Evolutionary conservation across 192 early-diverging fungal genomes (phyloP).

Genomic region (Coemansia sp.): DNA sequence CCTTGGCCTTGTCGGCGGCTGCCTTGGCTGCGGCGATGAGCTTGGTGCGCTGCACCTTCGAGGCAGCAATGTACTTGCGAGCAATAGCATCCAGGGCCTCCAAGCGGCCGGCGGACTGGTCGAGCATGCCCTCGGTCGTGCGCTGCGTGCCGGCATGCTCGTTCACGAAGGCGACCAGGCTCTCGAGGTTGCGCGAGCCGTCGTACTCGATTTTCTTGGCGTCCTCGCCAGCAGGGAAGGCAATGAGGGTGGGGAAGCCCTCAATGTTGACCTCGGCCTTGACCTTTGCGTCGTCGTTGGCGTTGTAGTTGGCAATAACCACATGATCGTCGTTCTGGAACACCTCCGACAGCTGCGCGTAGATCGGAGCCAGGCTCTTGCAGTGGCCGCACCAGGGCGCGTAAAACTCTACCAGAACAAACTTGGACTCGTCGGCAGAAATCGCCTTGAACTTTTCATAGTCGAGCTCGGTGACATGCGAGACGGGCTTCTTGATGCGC

Average conservation of each 20-base stretch:
- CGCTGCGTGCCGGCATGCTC: conserved; percentile 80
- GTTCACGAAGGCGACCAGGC: conserved; percentile 85
- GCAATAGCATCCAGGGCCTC: conserved; percentile 41
- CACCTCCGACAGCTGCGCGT: conserved; percentile 83
- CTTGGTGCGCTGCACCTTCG: conserved; percentile 49
- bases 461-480: conserved; percentile 72
- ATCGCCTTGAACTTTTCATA: conserved; percentile 76
- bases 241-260: conserved; percentile 92
- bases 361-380: conserved; percentile 82
- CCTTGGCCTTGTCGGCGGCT: conserved; percentile 52
- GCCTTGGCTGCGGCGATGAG: conserved; percentile 54
- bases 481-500: conserved; percentile 70
- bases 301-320: conserved; percentile 91
- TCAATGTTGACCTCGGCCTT: conserved; percentile 66
- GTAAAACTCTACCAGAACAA: conserved; percentile 91
- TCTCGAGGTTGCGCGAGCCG: conserved; percentile 68
- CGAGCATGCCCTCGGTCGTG: conserved; percentile 71
- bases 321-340: conserved; percentile 81
- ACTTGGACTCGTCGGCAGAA: conserved; percentile 71
- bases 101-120: conserved; percentile 55
- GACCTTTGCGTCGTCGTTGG: conserved; percentile 66
- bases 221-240: conserved; percentile 72
- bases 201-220: conserved; percentile 72
- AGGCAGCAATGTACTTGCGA: conserved; percentile 66
- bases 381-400: conserved; percentile 94